Base-by-base conservation (phyloP, 768 basidiomycete species). In the Xanthoconium stramineum region DNA sequence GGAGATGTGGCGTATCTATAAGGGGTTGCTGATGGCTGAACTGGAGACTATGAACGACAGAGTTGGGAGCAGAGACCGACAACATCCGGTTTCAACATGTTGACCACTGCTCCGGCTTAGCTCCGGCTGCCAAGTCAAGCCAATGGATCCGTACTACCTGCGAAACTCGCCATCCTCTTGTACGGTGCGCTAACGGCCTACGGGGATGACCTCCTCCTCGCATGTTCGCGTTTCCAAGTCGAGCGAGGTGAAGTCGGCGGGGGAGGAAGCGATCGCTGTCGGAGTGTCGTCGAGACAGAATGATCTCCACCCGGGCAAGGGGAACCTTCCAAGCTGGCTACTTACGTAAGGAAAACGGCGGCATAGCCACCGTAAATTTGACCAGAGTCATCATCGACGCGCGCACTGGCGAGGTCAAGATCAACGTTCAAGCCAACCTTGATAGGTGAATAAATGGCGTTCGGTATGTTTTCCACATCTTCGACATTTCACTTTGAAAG, bases 261-360 rank as follows among this genome's bases (percentile, higher is more conserved):
- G 44, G 30, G 56, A 60, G 11, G 47, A 39, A 1, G 19, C 29
- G 5, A 13, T 30, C 0, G 19, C 24, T 4, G 12, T 24, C 24
- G 24, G 24, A 24, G 24, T 17, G 6, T 48, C 49, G 29, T 57
- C 59, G 6, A 69, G 71, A 17, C 42, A 79, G 55, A 92, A 91
- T 62, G 85, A 91, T 67, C 62, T 87, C n/a, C n/a, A n/a, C 11
- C 76, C 77, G 1, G 89, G 93, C 65, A 90, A 91, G 66, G 90
- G 91, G 69, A 92, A 91, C 68, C 77, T 93, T 0, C 91, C 91
- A 0, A 90, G 88, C 24, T 24, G 24, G 24, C 24, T 24, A 4
- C 24, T 24, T 24, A 24, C 24, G 24, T 24, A 24, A 24, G 24
- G 24, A 24, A 24, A 24, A 24, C 24, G 24, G 24, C 24, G 24